Evolutionary conservation across 2,329 filamentous ascomycete species (phyloP), one percentile per base, ranked within the genome.

Genomic region (Sclerotinia glacialis): DNA sequence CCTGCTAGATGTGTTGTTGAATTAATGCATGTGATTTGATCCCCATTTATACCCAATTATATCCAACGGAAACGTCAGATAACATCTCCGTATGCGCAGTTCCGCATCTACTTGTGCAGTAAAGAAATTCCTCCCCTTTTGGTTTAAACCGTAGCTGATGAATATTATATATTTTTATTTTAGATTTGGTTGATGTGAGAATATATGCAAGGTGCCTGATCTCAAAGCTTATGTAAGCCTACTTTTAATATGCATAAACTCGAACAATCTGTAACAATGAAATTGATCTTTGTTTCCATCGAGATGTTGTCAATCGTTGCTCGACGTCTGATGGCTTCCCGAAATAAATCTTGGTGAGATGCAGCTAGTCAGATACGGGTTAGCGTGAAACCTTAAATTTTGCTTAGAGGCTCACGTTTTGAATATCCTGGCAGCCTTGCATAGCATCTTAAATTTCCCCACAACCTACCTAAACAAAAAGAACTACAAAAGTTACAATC

Each of bases 401-500:
- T n/a, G 23, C 1, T 54, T 65, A 52, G 63, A 56, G 42, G 62
- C 44, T 65, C 53, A 59, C 21, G 31, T 42, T 52, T 46, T 40
- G 1, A 18, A 37, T 46, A 63, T 53, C 62, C 62, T 16, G 23
- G 60, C 49, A 63, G 64, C 64, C 64, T 66, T 66, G 56, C 47
- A 62, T 61, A 52, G 58, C 44, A 60, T 60, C 23, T 52, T 50
- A 52, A 42, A 58, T 60, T 65, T 49, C 63, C 53, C 63, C 63
- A 65, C 62, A 65, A 65, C 62, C 42, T 31, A 65, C 62, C 42
- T 31, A 65, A 46, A 40, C n/a, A 37, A 50, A 59, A 34, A 52
- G 55, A 14, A 64, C 26, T 44, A 23, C 61, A 44, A 26, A 42
- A 42, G 34, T 26, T 9, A 34, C 53, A 77, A 69, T 76, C 42